Percentiles rank a stretch among this genome's conserved stretches.
Conservation (phyloP, 2,329 filamentous ascomycete species). For the Clonostachys solani region DNA sequence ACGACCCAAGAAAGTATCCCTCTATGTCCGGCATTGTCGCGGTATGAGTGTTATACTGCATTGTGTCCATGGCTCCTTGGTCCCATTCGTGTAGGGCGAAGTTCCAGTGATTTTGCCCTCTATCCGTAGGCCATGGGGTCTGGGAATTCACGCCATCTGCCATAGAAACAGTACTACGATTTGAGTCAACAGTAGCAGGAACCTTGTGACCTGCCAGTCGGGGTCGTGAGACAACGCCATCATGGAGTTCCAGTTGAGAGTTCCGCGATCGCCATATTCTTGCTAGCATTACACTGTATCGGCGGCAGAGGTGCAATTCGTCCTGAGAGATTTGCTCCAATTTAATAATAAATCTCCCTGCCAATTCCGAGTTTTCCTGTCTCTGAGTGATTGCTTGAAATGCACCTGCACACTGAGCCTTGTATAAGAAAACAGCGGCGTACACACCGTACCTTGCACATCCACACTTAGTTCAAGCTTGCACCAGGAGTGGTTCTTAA, state of each 20-base stretch:
- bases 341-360: slow-evolving; percentile 63
- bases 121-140: too few relatives aligned
- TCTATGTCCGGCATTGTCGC: neutral
- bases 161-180: too few relatives aligned
- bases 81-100: too few relatives aligned
- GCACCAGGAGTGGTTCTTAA: neutral
- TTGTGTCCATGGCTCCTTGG: too few relatives aligned
- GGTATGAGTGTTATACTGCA: too few relatives aligned
- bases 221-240: too few relatives aligned
- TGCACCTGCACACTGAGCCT: slow-evolving; percentile 1
- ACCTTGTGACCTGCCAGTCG: too few relatives aligned
- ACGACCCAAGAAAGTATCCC: slow-evolving; percentile 8
- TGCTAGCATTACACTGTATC: slow-evolving; percentile 58
- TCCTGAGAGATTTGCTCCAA: slow-evolving; percentile 63
- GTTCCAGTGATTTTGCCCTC: too few relatives aligned
- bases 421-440: slow-evolving; percentile 4
- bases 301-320: slow-evolving; percentile 67
- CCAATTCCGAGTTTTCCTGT: slow-evolving; percentile 37
- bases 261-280: slow-evolving; percentile 48
- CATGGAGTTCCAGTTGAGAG: too few relatives aligned
- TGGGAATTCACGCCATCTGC: too few relatives aligned
- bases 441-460: slow-evolving; percentile 3
- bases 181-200: too few relatives aligned
- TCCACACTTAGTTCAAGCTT: neutral
- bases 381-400: neutral